Base-by-base conservation (phyloP, 2,329 filamentous ascomycete species). In the Pestalotiopsis fici region DNA sequence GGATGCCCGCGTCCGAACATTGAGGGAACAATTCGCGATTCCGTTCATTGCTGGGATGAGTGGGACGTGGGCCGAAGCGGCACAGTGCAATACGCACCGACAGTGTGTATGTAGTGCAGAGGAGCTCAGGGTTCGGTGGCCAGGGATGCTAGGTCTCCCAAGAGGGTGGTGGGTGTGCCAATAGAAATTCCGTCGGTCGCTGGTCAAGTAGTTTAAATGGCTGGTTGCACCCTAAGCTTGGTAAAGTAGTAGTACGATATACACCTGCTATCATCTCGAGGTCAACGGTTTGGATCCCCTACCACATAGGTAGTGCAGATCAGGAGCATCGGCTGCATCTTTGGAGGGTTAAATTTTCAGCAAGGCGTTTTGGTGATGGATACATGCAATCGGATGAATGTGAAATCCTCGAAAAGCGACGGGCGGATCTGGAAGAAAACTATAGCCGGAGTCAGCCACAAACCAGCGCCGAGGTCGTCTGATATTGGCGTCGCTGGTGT, bases 41-140 rank as follows among this genome's bases (percentile, higher is more conserved):
- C 35, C 59, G 59, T 23, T n/a, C 21, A n/a, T 21, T n/a, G 59
- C 37, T 62, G 59, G 59, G 31, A 47, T 62, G 13, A n/a, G 23
- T 37, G 59, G 27, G 27, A 25, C 43, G 21, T 55, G 23, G 47
- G 25, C 39, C 50, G 27, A 64, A 23, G 39, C 23, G 39, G 43
- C 50, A 55, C 62, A 64, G 62, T 54, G 62, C 62, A 64, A 28
- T 35, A 50, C 43, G n/a, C 43, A 21, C 9, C 18, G n/a, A 50
- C 43, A 23, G 43, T 50, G 43, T 21, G 43, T 50, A 50, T 21
- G 18, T 50, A 50, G 43, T 18, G 57, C 37, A 62, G 37, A 25
- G 27, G 59, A 28, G 21, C 25, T 62, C 31, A 61, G 59, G 31
- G 28, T 61, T 23, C 18, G 43, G 43, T 50, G 43, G 43, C n/a